phyloP scores from a whole-genome alignment of 148 eudicot genomes.

The Diospyros kaki region DNA sequence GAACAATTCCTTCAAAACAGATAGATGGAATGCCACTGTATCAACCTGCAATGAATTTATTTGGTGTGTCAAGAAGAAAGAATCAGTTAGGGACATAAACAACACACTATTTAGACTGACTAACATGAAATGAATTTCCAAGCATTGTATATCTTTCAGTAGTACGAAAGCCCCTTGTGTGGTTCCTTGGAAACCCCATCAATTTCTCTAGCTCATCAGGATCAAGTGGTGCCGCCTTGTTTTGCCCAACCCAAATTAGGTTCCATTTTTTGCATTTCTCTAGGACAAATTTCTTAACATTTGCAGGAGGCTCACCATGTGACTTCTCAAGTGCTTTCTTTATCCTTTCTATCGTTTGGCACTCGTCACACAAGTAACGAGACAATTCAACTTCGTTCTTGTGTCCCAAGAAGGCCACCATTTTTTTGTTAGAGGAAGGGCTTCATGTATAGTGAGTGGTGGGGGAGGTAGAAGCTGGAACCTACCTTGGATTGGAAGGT shows the following conservation, averaged over 20 bases:
- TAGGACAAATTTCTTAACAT: conserved; percentile 42
- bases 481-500: conserved; percentile 58
- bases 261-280: conserved; percentile 76
- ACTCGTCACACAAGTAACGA: conserved; percentile 68
- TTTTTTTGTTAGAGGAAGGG: conserved; percentile 48
- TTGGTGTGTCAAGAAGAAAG: not conserved
- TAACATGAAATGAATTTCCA: conserved; percentile 85
- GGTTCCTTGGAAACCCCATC: conserved; percentile 75
- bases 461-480: conserved; percentile 65
- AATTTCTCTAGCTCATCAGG: conserved; percentile 80
- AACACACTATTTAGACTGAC: not conserved
- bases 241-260: conserved; percentile 77
- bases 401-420: conserved; percentile 89
- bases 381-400: conserved; percentile 60
- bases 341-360: conserved; percentile 59
- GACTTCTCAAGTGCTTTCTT: conserved; percentile 49
- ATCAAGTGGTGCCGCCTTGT: conserved; percentile 79
- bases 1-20: conserved; percentile 27
- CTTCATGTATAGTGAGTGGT: conserved; percentile 57
- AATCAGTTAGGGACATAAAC: not conserved
- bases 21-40: conserved; percentile 82
- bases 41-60: conserved; percentile 50
- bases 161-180: conserved; percentile 75
- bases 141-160: conserved; percentile 71
- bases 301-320: conserved; percentile 46